Percentiles rank a stretch among this genome's conserved stretches.
These are phyloP conservation scores for Talaromyces sp. DNA, from an alignment of 2,329 filamentous ascomycete genomes.

Conservation along the genomic window DNA sequence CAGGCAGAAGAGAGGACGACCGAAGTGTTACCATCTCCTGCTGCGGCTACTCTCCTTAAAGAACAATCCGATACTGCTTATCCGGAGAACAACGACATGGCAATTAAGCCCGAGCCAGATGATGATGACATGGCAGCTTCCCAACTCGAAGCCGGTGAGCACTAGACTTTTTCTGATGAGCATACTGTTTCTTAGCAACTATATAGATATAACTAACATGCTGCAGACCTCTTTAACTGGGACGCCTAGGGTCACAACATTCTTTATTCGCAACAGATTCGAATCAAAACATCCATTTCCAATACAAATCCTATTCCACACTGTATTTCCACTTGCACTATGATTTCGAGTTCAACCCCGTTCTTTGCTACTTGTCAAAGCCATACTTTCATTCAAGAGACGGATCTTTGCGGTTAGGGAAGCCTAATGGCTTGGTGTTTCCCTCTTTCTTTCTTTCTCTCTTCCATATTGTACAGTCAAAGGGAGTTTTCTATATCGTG, in stretches of 20 bases:
- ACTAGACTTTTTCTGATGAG: background rate
- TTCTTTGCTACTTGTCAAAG: background rate
- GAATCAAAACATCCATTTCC: background rate
- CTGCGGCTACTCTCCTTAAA: background rate
- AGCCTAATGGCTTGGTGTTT: background rate
- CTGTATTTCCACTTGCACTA: background rate
- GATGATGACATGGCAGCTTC: background rate
- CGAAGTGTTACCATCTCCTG: background rate
- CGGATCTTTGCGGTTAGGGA: background rate
- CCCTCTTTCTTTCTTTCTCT: no score
- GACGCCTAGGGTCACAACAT: background rate
- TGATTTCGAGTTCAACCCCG: background rate
- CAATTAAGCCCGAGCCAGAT: background rate
- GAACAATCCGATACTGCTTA: background rate
- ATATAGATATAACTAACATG: background rate
- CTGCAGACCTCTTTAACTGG: slow-evolving; percentile 1
- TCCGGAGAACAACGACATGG: background rate
- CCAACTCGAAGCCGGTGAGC: background rate
- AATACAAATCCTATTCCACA: background rate
- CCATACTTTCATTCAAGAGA: background rate
- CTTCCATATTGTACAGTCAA: background rate
- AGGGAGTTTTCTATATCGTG: background rate
- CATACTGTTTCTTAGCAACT: background rate
- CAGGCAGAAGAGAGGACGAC: background rate
- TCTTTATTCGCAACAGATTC: background rate